Conservation (phyloP, 805 yeast species). For the Dipodascus albidus region DNA sequence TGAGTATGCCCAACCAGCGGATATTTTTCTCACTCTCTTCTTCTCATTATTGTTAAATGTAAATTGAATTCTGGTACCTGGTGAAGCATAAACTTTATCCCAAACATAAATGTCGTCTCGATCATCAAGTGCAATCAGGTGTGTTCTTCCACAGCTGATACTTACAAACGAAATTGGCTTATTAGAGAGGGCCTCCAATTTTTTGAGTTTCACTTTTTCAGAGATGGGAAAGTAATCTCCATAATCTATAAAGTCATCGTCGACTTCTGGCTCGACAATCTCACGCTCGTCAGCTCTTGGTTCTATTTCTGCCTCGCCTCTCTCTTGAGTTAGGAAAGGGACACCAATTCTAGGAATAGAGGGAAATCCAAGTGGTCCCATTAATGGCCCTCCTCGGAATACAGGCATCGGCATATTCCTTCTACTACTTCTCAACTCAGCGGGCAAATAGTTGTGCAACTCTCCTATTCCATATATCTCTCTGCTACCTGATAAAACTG, state of each 20-base stretch:
- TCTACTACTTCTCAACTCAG: neutral
- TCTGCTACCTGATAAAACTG: constrained; percentile 45
- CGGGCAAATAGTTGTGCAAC: constrained; percentile 19
- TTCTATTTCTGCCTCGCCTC: constrained; percentile 6
- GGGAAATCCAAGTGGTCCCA: constrained; percentile 3
- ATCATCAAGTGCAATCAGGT: constrained; percentile 48
- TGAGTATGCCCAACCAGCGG: constrained; percentile 59
- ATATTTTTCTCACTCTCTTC: constrained; percentile 24
- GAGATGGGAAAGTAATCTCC: neutral
- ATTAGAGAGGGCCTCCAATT: neutral
- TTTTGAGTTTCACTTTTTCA: constrained; percentile 3
- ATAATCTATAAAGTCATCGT: neutral
- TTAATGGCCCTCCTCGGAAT: neutral
- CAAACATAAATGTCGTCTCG: constrained; percentile 43
- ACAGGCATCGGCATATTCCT: neutral
- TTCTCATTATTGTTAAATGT: constrained; percentile 2
- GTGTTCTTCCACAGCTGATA: constrained; percentile 53
- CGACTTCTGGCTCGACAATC: neutral
- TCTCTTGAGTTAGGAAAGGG: constrained; percentile 3
- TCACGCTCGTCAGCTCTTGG: constrained; percentile 5
- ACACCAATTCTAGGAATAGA: constrained; percentile 6
- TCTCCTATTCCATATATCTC: constrained; percentile 38
- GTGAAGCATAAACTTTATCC: constrained; percentile 32
- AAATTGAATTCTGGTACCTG: constrained; percentile 9
- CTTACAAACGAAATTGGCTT: constrained; percentile 28